Conservation (phyloP, 2,329 filamentous ascomycete genomes). For the Plenodomus biglobosus region DNA sequence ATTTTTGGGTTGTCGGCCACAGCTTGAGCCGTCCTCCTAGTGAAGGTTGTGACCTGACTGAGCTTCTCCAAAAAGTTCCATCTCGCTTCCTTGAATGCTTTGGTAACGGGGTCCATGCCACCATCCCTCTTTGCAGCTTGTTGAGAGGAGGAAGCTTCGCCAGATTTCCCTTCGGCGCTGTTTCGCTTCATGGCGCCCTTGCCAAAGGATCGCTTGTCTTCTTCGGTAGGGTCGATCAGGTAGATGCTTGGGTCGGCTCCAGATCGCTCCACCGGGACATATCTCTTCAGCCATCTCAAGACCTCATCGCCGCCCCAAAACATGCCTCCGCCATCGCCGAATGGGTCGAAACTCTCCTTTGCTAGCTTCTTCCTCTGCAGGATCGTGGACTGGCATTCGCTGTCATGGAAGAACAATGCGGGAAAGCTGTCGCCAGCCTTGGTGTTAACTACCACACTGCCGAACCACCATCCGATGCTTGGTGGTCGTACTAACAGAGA, state of each 20-base stretch:
- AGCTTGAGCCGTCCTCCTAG: constrained; percentile 85
- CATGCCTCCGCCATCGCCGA: constrained; percentile 79
- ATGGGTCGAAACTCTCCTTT: constrained; percentile 85
- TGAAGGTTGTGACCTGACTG: constrained; percentile 96
- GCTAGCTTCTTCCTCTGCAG: constrained; percentile 86
- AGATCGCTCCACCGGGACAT: constrained; percentile 80
- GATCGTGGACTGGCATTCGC: constrained; percentile 93
- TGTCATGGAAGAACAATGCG: constrained; percentile 95
- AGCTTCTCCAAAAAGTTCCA: constrained; percentile 98
- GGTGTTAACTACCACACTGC: constrained; percentile 90
- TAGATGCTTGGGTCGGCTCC: constrained; percentile 88
- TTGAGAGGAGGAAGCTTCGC: constrained; percentile 29
- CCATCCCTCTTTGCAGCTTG: constrained; percentile 58
- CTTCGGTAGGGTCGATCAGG: constrained; percentile 80
- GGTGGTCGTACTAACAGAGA: constrained; percentile 87
- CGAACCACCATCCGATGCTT: constrained; percentile 97
- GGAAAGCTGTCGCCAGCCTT: constrained; percentile 90
- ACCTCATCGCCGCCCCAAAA: constrained; percentile 99
- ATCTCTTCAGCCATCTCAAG: constrained; percentile 82
- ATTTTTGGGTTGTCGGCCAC: constrained; percentile 88
- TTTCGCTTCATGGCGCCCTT: constrained; percentile 53
- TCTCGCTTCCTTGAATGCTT: constrained; percentile 88
- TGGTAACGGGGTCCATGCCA: constrained; percentile 88
- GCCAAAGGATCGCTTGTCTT: constrained; percentile 82
- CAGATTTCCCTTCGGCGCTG: constrained; percentile 25